phyloP scores from a whole-genome alignment of 139 green algal genomes.

The Tetraselmis chui region DNA sequence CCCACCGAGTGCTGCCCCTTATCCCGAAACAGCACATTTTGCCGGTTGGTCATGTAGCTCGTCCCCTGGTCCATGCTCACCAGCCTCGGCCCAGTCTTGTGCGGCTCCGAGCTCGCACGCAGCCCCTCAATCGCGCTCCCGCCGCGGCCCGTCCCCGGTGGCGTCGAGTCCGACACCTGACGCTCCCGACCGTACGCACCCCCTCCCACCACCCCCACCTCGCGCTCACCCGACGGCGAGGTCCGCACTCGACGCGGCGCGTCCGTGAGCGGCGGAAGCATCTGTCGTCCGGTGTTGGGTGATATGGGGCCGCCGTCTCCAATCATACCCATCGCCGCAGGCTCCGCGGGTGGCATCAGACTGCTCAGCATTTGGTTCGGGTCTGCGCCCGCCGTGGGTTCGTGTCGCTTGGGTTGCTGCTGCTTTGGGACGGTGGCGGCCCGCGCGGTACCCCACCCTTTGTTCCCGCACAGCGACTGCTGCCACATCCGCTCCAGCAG shows the following conservation, averaged over 20 bases:
- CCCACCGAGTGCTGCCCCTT: neutral
- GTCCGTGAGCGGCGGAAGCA: neutral
- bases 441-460: too few species aligned
- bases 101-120: too few species aligned
- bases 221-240: neutral
- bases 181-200: too few species aligned
- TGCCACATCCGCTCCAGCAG: neutral
- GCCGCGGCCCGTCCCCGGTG: neutral
- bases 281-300: neutral
- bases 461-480: neutral
- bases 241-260: neutral
- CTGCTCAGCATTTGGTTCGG: neutral
- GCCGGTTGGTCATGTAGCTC: neutral
- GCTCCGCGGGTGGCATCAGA: neutral
- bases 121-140: too few species aligned
- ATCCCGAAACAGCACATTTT: neutral
- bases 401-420: too few species aligned
- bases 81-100: neutral
- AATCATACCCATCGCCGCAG: neutral
- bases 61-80: neutral
- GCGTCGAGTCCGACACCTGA: too few species aligned
- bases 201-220: too few species aligned
- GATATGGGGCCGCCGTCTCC: too few species aligned
- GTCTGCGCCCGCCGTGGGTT: neutral
- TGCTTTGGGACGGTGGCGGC: neutral